A percentile compares a stretch with the other conserved stretches of the same genome.
These are phyloP conservation scores for Mucor circinelloides DNA, from an alignment of 371 early-diverging fungal species.

Conservation along the genomic window DNA sequence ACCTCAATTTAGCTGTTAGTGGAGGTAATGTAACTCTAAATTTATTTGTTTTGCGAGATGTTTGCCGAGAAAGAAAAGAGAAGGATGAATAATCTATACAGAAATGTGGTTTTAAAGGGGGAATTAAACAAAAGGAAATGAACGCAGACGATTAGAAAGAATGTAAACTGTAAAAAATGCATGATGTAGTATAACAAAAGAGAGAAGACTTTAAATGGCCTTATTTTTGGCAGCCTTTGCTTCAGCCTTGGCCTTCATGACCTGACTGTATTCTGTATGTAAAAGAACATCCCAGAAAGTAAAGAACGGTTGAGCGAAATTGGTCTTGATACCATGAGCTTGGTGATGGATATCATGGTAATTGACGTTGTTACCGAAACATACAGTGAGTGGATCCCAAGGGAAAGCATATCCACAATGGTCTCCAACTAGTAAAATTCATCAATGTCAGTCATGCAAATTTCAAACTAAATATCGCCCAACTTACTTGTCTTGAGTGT, in stretches of 20 bases:
- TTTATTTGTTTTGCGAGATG: background rate
- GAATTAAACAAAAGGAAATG: background rate
- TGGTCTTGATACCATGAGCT: constrained; percentile 59
- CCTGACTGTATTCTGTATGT: constrained; percentile 43
- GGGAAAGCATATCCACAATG: constrained; percentile 78
- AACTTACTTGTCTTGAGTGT: constrained; percentile 68
- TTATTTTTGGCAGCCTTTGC: constrained; percentile 12
- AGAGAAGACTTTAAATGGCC: background rate
- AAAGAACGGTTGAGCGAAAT: constrained; percentile 70
- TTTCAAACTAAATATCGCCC: background rate
- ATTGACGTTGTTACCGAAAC: constrained; percentile 67
- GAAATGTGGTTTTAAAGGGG: background rate
- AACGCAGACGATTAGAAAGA: background rate
- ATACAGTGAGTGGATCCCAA: constrained; percentile 63
- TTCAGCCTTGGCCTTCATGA: constrained; percentile 26
- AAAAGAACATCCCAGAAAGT: constrained; percentile 73
- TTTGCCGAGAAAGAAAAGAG: background rate
- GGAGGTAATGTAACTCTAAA: background rate
- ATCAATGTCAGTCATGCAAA: background rate
- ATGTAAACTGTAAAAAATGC: background rate
- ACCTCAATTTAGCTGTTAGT: background rate
- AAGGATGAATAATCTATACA: constrained; percentile 1
- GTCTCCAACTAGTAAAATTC: constrained; percentile 56
- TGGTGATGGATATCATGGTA: constrained; percentile 70
- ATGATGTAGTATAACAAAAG: background rate